Base-by-base conservation (phyloP, 1,284 basidiomycete genomes). In the Ustanciosporium gigantosporum region DNA sequence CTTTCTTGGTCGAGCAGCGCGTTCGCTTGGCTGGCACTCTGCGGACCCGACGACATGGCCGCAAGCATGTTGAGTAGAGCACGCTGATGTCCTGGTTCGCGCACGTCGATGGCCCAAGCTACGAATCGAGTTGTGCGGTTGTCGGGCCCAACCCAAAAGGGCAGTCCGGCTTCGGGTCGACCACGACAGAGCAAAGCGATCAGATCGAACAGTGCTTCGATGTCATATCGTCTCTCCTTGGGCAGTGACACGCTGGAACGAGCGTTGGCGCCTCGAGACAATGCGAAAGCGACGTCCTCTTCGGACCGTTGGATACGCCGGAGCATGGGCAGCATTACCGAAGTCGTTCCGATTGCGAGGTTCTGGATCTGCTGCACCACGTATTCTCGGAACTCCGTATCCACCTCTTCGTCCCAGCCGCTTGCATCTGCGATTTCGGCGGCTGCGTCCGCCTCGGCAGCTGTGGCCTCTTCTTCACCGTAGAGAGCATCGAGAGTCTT, bases 401-500 rank as follows among this genome's bases (percentile, higher is more conserved):
- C 66, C 31, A 73, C 57, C 35, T 68, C 79, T 73, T 34, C 83
- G 75, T 58, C 85, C 55, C 46, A 51, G 19, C 41, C 34, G 23
- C 56, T 57, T 22, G 59, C 62, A 24, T 70, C 67, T 22, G 61
- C 50, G 8, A 70, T 21, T 25, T 73, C 58, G 41, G 72, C 58
- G n/a, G 66, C 46, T 14, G 61, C 53, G 9, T 52, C 58, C n/a
- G 67, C 44, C 7, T 69, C 72, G 5, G 49, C 52, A 4, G 66
- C 51, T 25, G 59, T 56, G 23, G 48, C 67, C n/a, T 75, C 71
- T 24, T 69, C 84, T 46, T 89, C 86, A 1, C 88, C 86, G 88
- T 73, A 73, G 14, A 73, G 45, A 14, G 66, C 57, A 21, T 76
- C 76, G 36, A 65, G 53, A 21, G 65, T 68, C 44, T 59, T 64